Conservation (phyloP, 208 protist genomes). For the Porcisia hertigi region DNA sequence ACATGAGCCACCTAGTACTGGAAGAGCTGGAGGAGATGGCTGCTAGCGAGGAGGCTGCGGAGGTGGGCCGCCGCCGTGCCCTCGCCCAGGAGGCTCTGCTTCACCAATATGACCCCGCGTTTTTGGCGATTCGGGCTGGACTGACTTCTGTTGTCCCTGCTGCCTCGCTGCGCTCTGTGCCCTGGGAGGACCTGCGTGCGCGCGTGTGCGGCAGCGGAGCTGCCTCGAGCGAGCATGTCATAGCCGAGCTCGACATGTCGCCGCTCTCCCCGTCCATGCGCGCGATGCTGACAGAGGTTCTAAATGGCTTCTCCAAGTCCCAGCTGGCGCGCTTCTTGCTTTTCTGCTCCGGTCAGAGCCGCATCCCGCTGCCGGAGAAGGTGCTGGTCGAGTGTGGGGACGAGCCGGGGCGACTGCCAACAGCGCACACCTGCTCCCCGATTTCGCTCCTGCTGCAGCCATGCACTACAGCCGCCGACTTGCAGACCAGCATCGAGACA, state of each 20-base stretch:
- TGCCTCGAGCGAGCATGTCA: constrained; percentile 62
- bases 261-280: constrained; percentile 40
- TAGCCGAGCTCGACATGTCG: constrained; percentile 72
- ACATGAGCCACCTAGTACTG: constrained; percentile 26
- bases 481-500: constrained; percentile 61
- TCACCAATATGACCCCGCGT: constrained; percentile 83
- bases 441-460: constrained; percentile 86
- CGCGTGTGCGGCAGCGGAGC: constrained; percentile 74
- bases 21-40: constrained; percentile 35
- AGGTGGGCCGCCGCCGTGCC: constrained; percentile 42
- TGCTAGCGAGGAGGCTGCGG: constrained; percentile 26
- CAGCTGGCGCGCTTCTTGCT: constrained; percentile 78
- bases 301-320: constrained; percentile 51
- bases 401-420: constrained; percentile 68
- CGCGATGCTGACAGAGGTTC: constrained; percentile 58
- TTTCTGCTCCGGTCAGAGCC: constrained; percentile 86
- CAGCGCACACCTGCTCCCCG: constrained; percentile 89
- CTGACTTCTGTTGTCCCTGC: constrained; percentile 63
- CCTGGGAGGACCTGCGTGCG: constrained; percentile 80
- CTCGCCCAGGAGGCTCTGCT: constrained; percentile 63
- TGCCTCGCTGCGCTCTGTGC: constrained; percentile 55
- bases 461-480: constrained; percentile 46
- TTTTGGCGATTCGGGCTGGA: constrained; percentile 69
- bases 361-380: constrained; percentile 81
- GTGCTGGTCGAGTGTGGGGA: constrained; percentile 84